Percentiles rank a stretch among this genome's conserved stretches.
Conservation (phyloP, 257 asterid genomes). For the Salvia rosmarinus region DNA sequence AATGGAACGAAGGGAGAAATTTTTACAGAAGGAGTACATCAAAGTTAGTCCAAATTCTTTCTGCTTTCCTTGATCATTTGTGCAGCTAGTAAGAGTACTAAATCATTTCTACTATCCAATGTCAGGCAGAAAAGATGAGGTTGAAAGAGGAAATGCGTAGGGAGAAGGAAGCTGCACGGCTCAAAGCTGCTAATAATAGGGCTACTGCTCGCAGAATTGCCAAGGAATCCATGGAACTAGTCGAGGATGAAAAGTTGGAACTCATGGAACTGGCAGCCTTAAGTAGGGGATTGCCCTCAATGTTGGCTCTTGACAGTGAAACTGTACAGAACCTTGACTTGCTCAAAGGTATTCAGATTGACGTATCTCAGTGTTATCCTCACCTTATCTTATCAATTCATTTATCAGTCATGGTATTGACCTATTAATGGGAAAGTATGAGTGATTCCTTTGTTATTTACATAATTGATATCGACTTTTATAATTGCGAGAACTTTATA, state of each 20-base stretch:
- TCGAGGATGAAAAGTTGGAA: conserved; percentile 81
- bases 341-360: conserved; percentile 53
- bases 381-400: conserved; percentile 1
- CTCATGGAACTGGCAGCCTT: conserved; percentile 84
- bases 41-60: conserved; percentile 48
- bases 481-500: background rate
- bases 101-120: conserved; percentile 26
- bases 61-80: conserved; percentile 2
- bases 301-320: conserved; percentile 67
- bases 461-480: background rate
- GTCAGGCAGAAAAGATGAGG: conserved; percentile 82
- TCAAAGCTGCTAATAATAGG: conserved; percentile 80
- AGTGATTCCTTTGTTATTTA: background rate
- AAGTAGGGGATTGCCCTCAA: conserved; percentile 62
- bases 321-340: conserved; percentile 59
- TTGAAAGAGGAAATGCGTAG: conserved; percentile 80
- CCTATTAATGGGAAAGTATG: background rate
- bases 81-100: background rate
- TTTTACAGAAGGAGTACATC: conserved; percentile 71
- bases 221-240: conserved; percentile 72
- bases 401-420: conserved; percentile 1
- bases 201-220: conserved; percentile 88
- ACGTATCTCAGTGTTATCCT: conserved; percentile 19
- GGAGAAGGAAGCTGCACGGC: conserved; percentile 88
- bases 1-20: conserved; percentile 86